Evolutionary conservation across 108 stramenopile species (phyloP), one percentile per base, ranked within the genome.

Genomic region (Bacterosira constricta): DNA sequence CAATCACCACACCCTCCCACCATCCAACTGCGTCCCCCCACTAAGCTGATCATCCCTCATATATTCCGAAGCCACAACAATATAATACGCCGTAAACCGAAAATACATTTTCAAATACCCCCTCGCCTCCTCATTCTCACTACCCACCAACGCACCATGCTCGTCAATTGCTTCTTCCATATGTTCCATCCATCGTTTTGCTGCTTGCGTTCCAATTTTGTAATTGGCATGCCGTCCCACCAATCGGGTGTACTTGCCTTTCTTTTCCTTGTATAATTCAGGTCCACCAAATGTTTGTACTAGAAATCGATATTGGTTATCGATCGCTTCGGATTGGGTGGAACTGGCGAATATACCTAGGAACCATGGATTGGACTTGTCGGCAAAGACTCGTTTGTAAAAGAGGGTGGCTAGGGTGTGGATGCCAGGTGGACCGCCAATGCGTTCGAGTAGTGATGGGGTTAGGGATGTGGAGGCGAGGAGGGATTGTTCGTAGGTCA

Each of bases 141-240:
- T 30, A n/a, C 55, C 35, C 32, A 18, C 29, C 35, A 93, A 41
- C 1, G 46, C 47, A 0, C 69, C 49, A 68, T 93, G 89, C 17
- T 89, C 78, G 12, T 84, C 61, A 10, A 90, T 79, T 6, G 92
- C 88, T 8, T 39, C 47, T 31, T 80, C 59, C 92, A 93, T 93
- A 56, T 89, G 89, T 10, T 83, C 41, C 23, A 90, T 54, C 89
- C 92, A 93, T 25, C 75, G 76, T 62, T 87, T 68, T 26, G 92
- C 92, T 9, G 89, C 88, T 26, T 34, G 37, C 20, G 70, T 58
- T 32, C 83, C 83, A 52, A 93, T 90, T 9, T 62, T 50, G 54
- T 89, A 93, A 53, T 84, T 83, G 23, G 92, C 89, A 73, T 93
- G 92, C 35, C 92, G 66, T 45, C 92, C 92, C n/a, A 83, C 89